Evolutionary conservation across 2,329 filamentous ascomycete species (phyloP), one percentile per base, ranked within the genome.

Genomic region (Byssoonygena ceratinophila): DNA sequence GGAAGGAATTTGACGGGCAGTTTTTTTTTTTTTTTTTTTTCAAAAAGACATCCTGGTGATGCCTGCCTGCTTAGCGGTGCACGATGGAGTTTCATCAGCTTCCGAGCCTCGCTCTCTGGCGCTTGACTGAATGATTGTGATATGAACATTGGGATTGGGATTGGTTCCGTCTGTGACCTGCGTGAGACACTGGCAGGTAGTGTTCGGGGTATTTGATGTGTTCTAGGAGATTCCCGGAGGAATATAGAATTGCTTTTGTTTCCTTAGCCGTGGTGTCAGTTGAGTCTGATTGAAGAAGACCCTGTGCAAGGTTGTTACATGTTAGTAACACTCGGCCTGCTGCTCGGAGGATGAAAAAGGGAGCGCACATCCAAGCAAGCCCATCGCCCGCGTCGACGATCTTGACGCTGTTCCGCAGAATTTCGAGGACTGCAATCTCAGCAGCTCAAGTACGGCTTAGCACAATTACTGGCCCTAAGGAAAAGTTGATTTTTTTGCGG

Each of bases 71-170:
- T 54, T 16, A 45, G 22, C 31, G 49, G 53, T 45, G 48, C 43
- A 18, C 43, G 32, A 22, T 41, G 52, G 23, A 41, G 18, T 23
- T 39, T 31, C n/a, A 55, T 32, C n/a, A 52, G 34, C 9, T 34
- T 46, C 8, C 34, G 14, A 2, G 27, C 14, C 31, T 55, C 53
- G 45, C 40, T 55, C 22, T 55, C 44, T 14, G 50, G 53, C 4
- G 50, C 43, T n/a, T 2, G 44, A 44, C 32, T 55, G 48, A 20
- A 55, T n/a, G 9, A 55, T 45, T 6, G 52, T 4, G 20, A 55
- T 44, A 16, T 32, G 22, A 39, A 49, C 39, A 27, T 31, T 27
- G 4, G 43, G 48, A 6, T 40, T 46, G n/a, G 27, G 48, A 6
- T 40, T 46, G n/a, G 27, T 9, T 16, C 7, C 9, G n/a, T 46